Base-by-base conservation (phyloP, 306 rosid genomes). In the Medicago lupulina region DNA sequence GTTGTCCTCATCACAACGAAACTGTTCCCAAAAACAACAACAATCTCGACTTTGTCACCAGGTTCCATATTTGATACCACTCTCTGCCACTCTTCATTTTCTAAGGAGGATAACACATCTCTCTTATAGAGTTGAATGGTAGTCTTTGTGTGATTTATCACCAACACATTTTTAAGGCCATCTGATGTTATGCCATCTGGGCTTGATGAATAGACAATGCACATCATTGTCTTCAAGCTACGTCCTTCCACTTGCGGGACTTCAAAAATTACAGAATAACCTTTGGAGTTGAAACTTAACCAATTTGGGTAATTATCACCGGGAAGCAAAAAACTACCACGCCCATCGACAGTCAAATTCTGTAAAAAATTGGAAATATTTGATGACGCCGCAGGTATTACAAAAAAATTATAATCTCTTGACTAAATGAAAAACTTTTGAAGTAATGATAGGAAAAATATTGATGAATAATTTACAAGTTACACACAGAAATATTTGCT, bases 251-350 rank as follows among this genome's bases (percentile, higher is more conserved):
- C 55, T 51, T 70, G 54, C 31, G 85, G 81, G 55, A 76, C 77
- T 31, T 51, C 21, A 11, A 76, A 76, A 41, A 1, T 11, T 18
- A 81, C 77, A 6, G 74, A 75, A 62, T 62, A 54, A 14, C 74
- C 78, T 54, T 76, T 3, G 0, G 18, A 14, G 21, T 43, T 15
- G 28, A 76, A 76, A 16, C 70, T 34, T 60, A 62, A 69, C 83
- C 83, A 80, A 46, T 53, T 0, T 8, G 83, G 83, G 67, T 54
- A 65, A n/a, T 38, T 73, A 36, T 80, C 71, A 36, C 65, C 9
- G 0, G 75, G 79, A 5, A 80, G 36, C 68, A 31, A 53, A 9
- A 62, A n/a, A 47, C 17, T 63, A 44, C 12, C 59, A 8, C 17
- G 3, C 14, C 13, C 68, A 25, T 18, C 15, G 13, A 31, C 28